Evolutionary conservation across 2,329 filamentous ascomycete genomes (phyloP), one percentile per base, ranked within the genome.

Genomic region (Penicillium sp.): DNA sequence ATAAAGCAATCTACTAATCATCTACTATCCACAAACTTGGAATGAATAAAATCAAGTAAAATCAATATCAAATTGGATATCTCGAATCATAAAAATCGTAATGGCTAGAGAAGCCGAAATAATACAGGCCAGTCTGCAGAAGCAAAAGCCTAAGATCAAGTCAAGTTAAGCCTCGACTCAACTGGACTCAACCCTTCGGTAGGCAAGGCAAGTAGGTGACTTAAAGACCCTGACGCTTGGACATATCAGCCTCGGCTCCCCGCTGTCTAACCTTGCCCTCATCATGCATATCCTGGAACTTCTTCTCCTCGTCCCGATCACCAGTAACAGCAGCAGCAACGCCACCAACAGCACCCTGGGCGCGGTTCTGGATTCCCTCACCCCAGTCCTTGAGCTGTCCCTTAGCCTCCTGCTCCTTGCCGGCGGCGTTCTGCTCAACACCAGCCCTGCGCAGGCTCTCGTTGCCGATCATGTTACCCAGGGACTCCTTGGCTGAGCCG

Each of bases 181-280:
- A 33, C 31, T 33, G 1, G 14, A 16, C 14, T 33, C 29, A 31
- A 14, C 29, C 27, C 27, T 29, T 29, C 8, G 7, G 29, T 31
- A 31, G 29, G 31, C 4, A 33, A 33, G 13, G 7, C 4, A 16
- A 14, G 31, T 3, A 37, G 4, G 10, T 6, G 14, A 42, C 19
- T 37, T 47, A 53, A 33, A 16, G 27, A 39, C 50, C 50, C 42
- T 53, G 50, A 8, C 43, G 27, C 84, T 91, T 93, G 75, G 89
- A 78, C 55, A 96, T 82, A 70, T 96, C 91, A 37, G 83, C 78
- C 83, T 96, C 92, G 1, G 88, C 92, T 49, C 91, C 90, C 21
- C 91, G 84, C 82, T 96, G 90, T 70, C 85, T 82, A 21, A 89
- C 90, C 87, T 95, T 96, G 63, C 92, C 93, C 63, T 85, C 78